Conservation (phyloP, 768 basidiomycete species). For the Tylopilus balloui region DNA sequence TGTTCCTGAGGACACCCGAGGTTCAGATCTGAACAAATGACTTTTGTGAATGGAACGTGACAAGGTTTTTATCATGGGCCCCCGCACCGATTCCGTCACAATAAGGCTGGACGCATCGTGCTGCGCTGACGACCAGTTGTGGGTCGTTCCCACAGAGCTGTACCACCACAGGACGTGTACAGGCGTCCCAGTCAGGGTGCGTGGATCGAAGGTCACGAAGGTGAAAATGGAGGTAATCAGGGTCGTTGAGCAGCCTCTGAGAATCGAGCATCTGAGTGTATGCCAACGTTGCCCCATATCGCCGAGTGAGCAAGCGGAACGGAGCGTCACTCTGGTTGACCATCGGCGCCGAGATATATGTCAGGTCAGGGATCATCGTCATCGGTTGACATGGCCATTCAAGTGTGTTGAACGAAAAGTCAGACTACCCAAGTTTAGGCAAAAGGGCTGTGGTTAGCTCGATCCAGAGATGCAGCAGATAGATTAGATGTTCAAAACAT, state of each 20-base stretch:
- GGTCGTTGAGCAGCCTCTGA: slow-evolving; percentile 55
- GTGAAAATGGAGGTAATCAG: slow-evolving; percentile 61
- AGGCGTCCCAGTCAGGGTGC: slow-evolving; percentile 14
- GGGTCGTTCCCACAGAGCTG: slow-evolving; percentile 73
- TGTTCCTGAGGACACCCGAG: slow-evolving; percentile 76
- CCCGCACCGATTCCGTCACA: slow-evolving; percentile 69
- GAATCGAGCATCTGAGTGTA: slow-evolving; percentile 80
- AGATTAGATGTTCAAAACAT: slow-evolving; percentile 15
- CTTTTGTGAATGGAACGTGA: slow-evolving; percentile 10
- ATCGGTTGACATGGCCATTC: neutral
- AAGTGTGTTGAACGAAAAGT: neutral
- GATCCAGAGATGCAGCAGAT: slow-evolving; percentile 2
- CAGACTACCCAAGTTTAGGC: no score
- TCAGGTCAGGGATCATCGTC: slow-evolving; percentile 25
- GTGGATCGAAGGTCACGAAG: slow-evolving; percentile 47
- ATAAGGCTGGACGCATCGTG: slow-evolving; percentile 49
- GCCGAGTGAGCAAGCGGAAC: slow-evolving; percentile 58
- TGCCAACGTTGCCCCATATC: slow-evolving; percentile 59
- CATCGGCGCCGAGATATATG: slow-evolving; percentile 66
- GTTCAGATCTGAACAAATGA: slow-evolving; percentile 59
- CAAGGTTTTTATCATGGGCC: neutral
- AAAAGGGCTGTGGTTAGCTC: neutral
- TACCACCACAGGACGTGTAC: slow-evolving; percentile 52
- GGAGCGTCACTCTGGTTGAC: slow-evolving; percentile 77
- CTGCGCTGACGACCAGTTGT: slow-evolving; percentile 56